Evolutionary conservation across 176 grass and related monocot genomes (phyloP).

Genomic region (Thinopyrum elongatum): DNA sequence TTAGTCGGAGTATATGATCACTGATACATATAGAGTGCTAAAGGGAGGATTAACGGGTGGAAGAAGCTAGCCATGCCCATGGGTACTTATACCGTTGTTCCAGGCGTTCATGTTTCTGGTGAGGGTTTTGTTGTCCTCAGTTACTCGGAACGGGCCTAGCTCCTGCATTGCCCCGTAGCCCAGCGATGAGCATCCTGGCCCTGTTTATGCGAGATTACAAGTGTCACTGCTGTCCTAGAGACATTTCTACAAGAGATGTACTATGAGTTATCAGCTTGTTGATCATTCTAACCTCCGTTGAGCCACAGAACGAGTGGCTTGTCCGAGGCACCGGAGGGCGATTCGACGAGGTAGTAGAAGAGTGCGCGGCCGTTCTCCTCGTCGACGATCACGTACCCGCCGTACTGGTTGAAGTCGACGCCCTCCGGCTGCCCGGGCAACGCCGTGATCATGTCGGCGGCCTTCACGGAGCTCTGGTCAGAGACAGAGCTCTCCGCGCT

Average conservation of each 20-base stretch:
- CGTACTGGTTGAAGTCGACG: slow-evolving; percentile 51
- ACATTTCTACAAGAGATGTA: not conserved
- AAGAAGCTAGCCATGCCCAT: no score
- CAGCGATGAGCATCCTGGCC: slow-evolving; percentile 63
- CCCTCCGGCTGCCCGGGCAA: slow-evolving; percentile 45
- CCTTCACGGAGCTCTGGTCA: slow-evolving; percentile 26
- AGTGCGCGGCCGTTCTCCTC: slow-evolving; percentile 37
- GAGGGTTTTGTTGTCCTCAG: slow-evolving; percentile 51
- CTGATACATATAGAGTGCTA: no score
- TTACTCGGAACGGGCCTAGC: slow-evolving; percentile 47
- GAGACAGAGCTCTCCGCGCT: not conserved
- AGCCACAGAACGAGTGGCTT: slow-evolving; percentile 71
- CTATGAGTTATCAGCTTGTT: not conserved
- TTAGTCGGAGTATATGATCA: not conserved
- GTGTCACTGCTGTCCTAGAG: not conserved
- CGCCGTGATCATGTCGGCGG: slow-evolving; percentile 36
- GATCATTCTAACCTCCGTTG: slow-evolving; percentile 54
- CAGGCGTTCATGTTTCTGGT: slow-evolving; percentile 47
- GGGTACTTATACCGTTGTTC: slow-evolving; percentile 33
- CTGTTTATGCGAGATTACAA: not conserved
- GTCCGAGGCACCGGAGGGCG: not conserved
- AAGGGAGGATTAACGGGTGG: no score
- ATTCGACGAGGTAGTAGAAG: slow-evolving; percentile 66
- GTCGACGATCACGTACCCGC: slow-evolving; percentile 50
- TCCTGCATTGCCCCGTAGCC: slow-evolving; percentile 53